Base-by-base conservation (phyloP, 2,329 filamentous ascomycete genomes). In the Colletotrichum magnum region DNA sequence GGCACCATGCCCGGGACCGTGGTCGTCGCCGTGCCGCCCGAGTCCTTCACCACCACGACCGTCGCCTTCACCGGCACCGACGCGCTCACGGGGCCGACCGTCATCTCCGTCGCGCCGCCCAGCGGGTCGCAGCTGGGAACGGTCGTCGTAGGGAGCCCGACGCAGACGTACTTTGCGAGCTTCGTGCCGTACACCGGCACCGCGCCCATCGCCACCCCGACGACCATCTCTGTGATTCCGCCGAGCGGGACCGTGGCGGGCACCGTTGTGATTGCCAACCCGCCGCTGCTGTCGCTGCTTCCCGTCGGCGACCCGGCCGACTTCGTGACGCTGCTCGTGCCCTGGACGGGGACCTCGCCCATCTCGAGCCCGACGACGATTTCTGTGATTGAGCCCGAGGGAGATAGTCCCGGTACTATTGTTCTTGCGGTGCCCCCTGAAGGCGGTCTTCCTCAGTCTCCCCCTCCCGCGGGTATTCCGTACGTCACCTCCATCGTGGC, bases 111-210 rank as follows among this genome's bases (percentile, higher is more conserved):
- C 26, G 48, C 53, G 10, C 52, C 63, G 6, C 68, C 70, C 0
- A 71, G 58, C 39, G 70, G 69, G 13, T 68, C 62, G 1, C 50
- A 28, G 4, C 53, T 60, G 2, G 72, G 68, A 6, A 71, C 59
- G 1, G 69, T 71, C 1, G n/a, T 73, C 0, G 41, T 72, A 10
- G 48, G 60, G 13, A 66, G 48, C n/a, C 69, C 68, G 7, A 43
- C 47, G 12, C 32, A 21, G 5, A 36, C 26, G 3, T 68, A 58
- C 12, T n/a, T 63, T 7, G 60, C 50, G 2, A 59, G 59, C 13
- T 57, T 36, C 50, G 53, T 64, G 4, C 32, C 56, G 0, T 64
- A 53, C 16, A 58, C 59, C 2, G 53, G 39, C 39, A 58, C 28
- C 10, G 48, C 4, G 21, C 50, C 24, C 18, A 59, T 63, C n/a